These are phyloP conservation scores for Tubosaeta sp. DNA, from an alignment of 768 basidiomycete genomes.

Conservation along the genomic window DNA sequence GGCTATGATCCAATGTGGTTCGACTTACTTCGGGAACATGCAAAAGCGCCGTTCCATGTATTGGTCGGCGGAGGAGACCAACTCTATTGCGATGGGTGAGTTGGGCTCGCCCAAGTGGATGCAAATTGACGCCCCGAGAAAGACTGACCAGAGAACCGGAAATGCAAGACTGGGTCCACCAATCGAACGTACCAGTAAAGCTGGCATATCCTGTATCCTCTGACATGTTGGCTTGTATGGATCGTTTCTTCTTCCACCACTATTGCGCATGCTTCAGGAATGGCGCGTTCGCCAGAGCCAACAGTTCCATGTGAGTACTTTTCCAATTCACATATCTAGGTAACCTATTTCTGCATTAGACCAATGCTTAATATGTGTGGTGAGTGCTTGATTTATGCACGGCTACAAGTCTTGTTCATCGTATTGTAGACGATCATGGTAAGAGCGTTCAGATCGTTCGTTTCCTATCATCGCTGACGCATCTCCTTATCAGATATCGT, in stretches of 20 bases:
- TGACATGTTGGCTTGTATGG: slow-evolving; percentile 72
- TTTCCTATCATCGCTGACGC: slow-evolving; percentile 5
- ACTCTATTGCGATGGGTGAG: slow-evolving; percentile 76
- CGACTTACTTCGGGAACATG: slow-evolving; percentile 84
- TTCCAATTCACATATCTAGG: background rate
- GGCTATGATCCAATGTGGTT: slow-evolving; percentile 93
- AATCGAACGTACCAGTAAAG: slow-evolving; percentile 56
- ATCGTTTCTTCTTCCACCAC: slow-evolving; percentile 87
- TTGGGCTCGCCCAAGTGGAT: background rate
- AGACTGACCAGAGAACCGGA: slow-evolving; percentile 85
- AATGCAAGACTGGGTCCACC: slow-evolving; percentile 78
- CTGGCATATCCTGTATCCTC: slow-evolving; percentile 55
- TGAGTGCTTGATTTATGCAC: slow-evolving; percentile 30
- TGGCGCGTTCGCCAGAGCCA: slow-evolving; percentile 88
- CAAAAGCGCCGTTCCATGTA: slow-evolving; percentile 78
- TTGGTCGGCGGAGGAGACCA: slow-evolving; percentile 94
- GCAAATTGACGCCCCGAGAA: slow-evolving; percentile 2
- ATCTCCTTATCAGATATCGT: slow-evolving; percentile 41
- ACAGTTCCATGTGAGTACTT: slow-evolving; percentile 74
- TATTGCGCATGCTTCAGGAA: slow-evolving; percentile 84
- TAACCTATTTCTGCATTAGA: slow-evolving; percentile 35
- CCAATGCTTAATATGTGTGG: slow-evolving; percentile 88
- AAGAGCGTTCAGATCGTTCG: slow-evolving; percentile 16
- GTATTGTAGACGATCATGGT: slow-evolving; percentile 74
- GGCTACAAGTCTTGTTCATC: background rate